Conservation (phyloP, 352 stramenopile species). For the Globisporangium orthogonon region DNA sequence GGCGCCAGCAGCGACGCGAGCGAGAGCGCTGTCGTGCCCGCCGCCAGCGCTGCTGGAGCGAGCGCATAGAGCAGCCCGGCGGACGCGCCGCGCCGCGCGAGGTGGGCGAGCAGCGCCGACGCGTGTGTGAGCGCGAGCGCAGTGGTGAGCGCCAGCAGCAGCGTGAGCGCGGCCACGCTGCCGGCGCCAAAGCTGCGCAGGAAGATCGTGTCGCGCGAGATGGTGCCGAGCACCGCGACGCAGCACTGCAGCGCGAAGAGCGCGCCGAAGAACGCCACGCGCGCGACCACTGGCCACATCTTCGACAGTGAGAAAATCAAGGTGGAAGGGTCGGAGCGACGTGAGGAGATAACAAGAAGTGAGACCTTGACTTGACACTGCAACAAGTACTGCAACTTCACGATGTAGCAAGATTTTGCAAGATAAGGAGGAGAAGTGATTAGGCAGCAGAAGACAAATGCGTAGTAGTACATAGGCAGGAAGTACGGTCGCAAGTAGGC, state of each 20-base stretch:
- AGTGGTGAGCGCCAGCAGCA: slow-evolving; percentile 66
- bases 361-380: too few relatives aligned
- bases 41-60: slow-evolving; percentile 32
- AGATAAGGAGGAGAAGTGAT: too few relatives aligned
- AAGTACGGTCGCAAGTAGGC: not conserved
- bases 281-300: slow-evolving; percentile 9
- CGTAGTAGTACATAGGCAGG: not conserved
- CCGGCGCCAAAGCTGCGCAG: slow-evolving; percentile 62
- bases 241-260: slow-evolving; percentile 82
- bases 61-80: slow-evolving; percentile 48
- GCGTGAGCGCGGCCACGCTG: slow-evolving; percentile 63
- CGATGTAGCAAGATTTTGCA: too few relatives aligned
- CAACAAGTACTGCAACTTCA: too few relatives aligned
- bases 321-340: not conserved
- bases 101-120: slow-evolving; percentile 23
- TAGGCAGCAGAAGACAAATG: too few relatives aligned
- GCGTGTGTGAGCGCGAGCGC: slow-evolving; percentile 57
- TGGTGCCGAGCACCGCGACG: slow-evolving; percentile 60
- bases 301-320: not conserved
- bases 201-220: slow-evolving; percentile 82
- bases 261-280: slow-evolving; percentile 77
- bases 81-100: slow-evolving; percentile 20
- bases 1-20: slow-evolving; percentile 38
- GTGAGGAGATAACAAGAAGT: too few relatives aligned
- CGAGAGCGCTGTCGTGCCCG: slow-evolving; percentile 37